Evolutionary conservation across 352 stramenopile species (phyloP).

Genomic region (Pythium coloratum): DNA sequence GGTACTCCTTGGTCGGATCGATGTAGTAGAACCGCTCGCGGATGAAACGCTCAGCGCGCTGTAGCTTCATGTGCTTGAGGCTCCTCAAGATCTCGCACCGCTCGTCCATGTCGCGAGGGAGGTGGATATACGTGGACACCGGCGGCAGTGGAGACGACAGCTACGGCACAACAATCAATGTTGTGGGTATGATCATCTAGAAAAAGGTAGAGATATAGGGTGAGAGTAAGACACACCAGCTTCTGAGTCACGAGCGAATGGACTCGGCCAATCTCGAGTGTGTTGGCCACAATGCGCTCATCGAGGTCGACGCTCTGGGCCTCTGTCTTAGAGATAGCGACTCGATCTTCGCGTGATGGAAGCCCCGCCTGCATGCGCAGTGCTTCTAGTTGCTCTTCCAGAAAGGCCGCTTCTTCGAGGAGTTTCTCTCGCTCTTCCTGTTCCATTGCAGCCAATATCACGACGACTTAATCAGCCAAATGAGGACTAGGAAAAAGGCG

Average conservation of each 20-base stretch:
- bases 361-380: not conserved
- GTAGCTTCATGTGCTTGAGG: slow-evolving; percentile 43
- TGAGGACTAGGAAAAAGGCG: no score
- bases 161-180: not conserved
- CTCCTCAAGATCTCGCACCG: slow-evolving; percentile 6
- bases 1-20: slow-evolving; percentile 6
- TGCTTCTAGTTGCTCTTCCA: slow-evolving; percentile 4
- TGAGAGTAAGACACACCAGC: not conserved
- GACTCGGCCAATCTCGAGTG: not conserved
- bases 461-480: not conserved
- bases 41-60: slow-evolving; percentile 16
- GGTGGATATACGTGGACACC: slow-evolving; percentile 7
- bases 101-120: slow-evolving; percentile 13
- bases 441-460: not conserved
- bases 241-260: slow-evolving; percentile 13
- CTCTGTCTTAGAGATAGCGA: not conserved
- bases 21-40: not conserved
- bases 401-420: not conserved
- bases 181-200: no score
- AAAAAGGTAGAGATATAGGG: not conserved
- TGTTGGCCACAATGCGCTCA: slow-evolving; percentile 8
- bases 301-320: slow-evolving; percentile 9
- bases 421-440: slow-evolving; percentile 10
- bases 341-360: not conserved
- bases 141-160: not conserved